A percentile compares a stretch with the other conserved stretches of the same genome.
phyloP scores from a whole-genome alignment of 2,329 filamentous ascomycete species.

The Saccharata proteae region DNA sequence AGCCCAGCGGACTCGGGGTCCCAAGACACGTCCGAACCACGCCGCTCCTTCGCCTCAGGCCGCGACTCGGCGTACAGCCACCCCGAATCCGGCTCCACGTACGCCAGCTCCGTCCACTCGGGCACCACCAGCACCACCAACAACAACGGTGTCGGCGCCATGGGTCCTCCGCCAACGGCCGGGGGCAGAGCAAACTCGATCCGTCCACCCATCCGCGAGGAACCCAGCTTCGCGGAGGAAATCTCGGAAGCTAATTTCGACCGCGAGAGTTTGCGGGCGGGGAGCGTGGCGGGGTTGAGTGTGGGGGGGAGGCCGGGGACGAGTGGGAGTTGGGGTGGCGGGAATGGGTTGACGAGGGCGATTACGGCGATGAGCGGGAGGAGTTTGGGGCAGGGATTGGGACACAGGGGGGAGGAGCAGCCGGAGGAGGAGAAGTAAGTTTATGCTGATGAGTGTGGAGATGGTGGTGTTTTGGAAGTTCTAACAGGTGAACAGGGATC shows the following conservation, averaged over 20 bases:
- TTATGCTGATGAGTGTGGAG: constrained; percentile 5
- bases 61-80: constrained; percentile 6
- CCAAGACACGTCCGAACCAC: constrained; percentile 2
- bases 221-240: constrained; percentile 21
- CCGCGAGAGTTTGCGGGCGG: constrained; percentile 4
- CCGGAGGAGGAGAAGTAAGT: not conserved
- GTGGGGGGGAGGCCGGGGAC: not conserved
- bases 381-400: constrained; percentile 11
- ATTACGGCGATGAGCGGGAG: not conserved
- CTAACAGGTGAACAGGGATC: not conserved
- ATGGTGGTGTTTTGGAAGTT: not conserved
- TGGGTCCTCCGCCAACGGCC: not conserved
- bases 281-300: constrained; percentile 13
- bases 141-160: not conserved
- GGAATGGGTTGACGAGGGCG: not conserved
- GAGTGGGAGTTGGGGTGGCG: not conserved
- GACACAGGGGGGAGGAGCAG: constrained; percentile 13
- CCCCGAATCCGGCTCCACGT: constrained; percentile 4
- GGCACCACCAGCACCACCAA: constrained; percentile 2
- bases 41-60: constrained; percentile 8
- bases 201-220: not conserved
- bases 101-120: constrained; percentile 4
- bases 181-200: not conserved
- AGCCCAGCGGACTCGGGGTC: constrained; percentile 12
- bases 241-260: constrained; percentile 5